Conservation (phyloP, 345 rosid species). For the Ricinus communis region DNA sequence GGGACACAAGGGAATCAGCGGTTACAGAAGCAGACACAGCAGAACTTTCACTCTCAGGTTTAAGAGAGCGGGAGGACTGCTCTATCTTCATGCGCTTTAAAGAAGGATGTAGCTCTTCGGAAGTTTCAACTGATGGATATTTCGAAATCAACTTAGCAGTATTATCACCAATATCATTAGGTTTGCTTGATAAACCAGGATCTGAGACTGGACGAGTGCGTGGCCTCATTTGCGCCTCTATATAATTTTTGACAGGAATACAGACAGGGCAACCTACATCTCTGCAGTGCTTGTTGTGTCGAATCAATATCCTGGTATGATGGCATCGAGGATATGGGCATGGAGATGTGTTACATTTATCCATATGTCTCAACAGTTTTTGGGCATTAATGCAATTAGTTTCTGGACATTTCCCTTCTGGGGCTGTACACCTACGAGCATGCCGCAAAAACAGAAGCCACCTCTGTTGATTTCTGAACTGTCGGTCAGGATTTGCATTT, state of each 20-base stretch:
- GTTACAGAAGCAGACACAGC: constrained; percentile 36
- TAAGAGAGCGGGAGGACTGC: constrained; percentile 49
- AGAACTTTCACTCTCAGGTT: constrained; percentile 45
- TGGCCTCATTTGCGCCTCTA: constrained; percentile 51
- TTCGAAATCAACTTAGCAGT: constrained; percentile 43
- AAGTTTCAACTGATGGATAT: constrained; percentile 44
- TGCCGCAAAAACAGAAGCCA: constrained; percentile 91
- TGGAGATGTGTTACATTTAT: constrained; percentile 50
- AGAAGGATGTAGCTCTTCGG: constrained; percentile 65
- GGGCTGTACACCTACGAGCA: constrained; percentile 75
- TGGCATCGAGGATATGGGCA: constrained; percentile 79
- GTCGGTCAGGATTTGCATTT: constrained; percentile 55
- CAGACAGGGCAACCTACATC: constrained; percentile 82
- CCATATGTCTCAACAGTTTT: constrained; percentile 76
- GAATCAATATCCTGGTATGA: constrained; percentile 62
- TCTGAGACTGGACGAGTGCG: constrained; percentile 44
- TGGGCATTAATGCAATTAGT: constrained; percentile 59
- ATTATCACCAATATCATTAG: constrained; percentile 43
- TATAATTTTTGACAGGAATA: constrained; percentile 64
- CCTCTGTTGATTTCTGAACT: constrained; percentile 64
- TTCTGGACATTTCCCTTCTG: constrained; percentile 80
- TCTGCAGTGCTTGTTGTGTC: constrained; percentile 64
- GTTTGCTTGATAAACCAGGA: constrained; percentile 43
- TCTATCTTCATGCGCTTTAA: constrained; percentile 82
- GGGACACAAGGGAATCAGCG: constrained; percentile 41